Percentiles rank a stretch among this genome's conserved stretches.
Evolutionary conservation across 2,329 filamentous ascomycete species (phyloP).

Genomic region (Penicillium sp.): DNA sequence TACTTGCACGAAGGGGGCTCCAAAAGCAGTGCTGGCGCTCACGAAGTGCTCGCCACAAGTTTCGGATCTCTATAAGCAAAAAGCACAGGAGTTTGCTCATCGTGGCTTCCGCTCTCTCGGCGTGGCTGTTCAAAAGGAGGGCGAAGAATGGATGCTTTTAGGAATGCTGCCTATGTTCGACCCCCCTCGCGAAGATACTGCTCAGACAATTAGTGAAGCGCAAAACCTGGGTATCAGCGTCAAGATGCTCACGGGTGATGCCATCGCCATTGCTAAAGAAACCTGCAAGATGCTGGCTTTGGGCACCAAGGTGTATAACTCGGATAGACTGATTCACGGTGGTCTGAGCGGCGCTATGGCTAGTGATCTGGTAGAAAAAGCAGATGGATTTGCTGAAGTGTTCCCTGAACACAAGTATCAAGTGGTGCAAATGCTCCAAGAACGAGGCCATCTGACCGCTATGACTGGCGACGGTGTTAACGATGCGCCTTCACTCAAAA

Average conservation of each 20-base stretch:
- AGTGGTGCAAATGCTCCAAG: constrained; percentile 73
- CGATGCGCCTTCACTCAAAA: constrained; percentile 72
- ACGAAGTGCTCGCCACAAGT: constrained; percentile 67
- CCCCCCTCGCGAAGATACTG: constrained; percentile 75
- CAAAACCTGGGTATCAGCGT: constrained; percentile 74
- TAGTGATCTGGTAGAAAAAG: constrained; percentile 73
- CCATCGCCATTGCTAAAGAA: constrained; percentile 77
- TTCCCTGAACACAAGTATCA: constrained; percentile 77
- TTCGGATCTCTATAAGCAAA: constrained; percentile 66
- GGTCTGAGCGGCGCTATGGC: constrained; percentile 72
- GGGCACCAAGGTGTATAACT: constrained; percentile 79
- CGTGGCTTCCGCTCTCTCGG: constrained; percentile 78
- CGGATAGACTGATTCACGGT: constrained; percentile 73
- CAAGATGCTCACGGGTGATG: constrained; percentile 80
- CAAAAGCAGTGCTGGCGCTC: constrained; percentile 71
- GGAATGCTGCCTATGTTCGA: constrained; percentile 81
- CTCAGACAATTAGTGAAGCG: constrained; percentile 74
- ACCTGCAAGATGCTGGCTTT: constrained; percentile 79
- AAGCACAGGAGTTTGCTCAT: constrained; percentile 73
- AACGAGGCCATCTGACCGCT: constrained; percentile 69
- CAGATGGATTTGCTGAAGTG: constrained; percentile 72
- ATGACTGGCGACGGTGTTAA: constrained; percentile 78
- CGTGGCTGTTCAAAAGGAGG: constrained; percentile 75
- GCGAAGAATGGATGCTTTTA: constrained; percentile 70
- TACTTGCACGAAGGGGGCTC: constrained; percentile 75